Percentiles rank a stretch among this genome's conserved stretches.
phyloP scores from a whole-genome alignment of 345 rosid species.

The Aquilaria malaccensis region DNA sequence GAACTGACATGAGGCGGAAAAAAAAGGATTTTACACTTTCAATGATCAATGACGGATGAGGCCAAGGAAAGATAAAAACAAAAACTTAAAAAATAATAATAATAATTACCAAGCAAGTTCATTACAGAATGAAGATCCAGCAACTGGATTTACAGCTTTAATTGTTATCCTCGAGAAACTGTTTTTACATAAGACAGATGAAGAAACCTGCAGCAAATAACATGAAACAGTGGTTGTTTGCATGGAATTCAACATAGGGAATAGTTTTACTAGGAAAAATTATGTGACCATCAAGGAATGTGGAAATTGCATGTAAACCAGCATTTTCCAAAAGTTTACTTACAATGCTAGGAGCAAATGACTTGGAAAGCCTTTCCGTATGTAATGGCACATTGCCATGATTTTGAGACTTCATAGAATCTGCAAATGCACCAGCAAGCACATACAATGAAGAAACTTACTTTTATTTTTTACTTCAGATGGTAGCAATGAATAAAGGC shows the following conservation, averaged over 20 bases:
- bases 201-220: constrained; percentile 32
- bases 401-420: constrained; percentile 27
- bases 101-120: constrained; percentile 30
- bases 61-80: background rate
- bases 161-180: constrained; percentile 25
- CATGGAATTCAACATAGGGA: constrained; percentile 1
- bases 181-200: constrained; percentile 24
- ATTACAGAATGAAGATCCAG: constrained; percentile 21
- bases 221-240: background rate
- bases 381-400: constrained; percentile 19
- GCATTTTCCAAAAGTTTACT: constrained; percentile 15
- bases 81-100: background rate
- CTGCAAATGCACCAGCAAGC: constrained; percentile 28
- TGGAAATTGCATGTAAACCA: too few species aligned
- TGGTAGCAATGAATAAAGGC: background rate
- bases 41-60: background rate
- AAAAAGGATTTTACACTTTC: constrained; percentile 1
- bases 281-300: too few species aligned
- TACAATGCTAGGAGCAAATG: constrained; percentile 29
- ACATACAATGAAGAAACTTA: background rate
- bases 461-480: background rate
- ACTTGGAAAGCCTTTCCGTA: constrained; percentile 27
- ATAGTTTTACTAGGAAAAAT: background rate
- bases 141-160: constrained; percentile 28
- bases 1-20: constrained; percentile 35